Base-by-base conservation (phyloP, 2,329 filamentous ascomycete genomes). In the Fusarium camptoceras region DNA sequence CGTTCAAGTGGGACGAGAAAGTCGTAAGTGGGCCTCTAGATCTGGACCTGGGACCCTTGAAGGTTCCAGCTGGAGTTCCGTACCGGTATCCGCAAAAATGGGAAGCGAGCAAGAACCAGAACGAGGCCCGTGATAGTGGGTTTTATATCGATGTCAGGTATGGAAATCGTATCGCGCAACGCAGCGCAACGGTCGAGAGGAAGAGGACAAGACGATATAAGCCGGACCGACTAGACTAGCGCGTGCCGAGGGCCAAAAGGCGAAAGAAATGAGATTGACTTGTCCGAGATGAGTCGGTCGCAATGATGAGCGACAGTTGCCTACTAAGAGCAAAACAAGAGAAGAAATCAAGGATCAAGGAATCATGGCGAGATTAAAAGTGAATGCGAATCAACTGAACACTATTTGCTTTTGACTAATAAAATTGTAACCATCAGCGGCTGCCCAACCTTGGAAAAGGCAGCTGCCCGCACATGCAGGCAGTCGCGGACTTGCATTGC, bases 21-120 rank as follows among this genome's bases (percentile, higher is more conserved):
- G 48, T 28, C 27, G 51, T 43, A 54, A 63, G 72, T 74, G 72
- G 72, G 62, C 66, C 72, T 74, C 18, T 25, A 55, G 66, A 73
- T 70, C 72, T 72, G 49, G 70, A 70, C 68, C 43, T 70, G 59
- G 70, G 70, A 68, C 66, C 66, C 63, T 72, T 58, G 62, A 41
- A 50, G 16, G 5, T 34, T 34, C 34, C 34, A 25, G 24, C 18
- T 51, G 48, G 48, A 53, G 34, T 51, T 30, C 47, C 47, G 47
- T 50, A 50, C 47, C 30, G 47, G 47, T 50, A 50, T 49, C 47
- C 47, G 47, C 14, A 34, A 49, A 34, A 34, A 31, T 25, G 34
- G 34, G 30, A 50, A n/a, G 20, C 27, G 24, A 57, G 47, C n/a
- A 50, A 59, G 46, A 57, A 34, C 42, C 44, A 43, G 55, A 51